A percentile compares a stretch with the other conserved stretches of the same genome.
These are phyloP conservation scores for Annulohypoxylon truncatum DNA, from an alignment of 2,329 filamentous ascomycete genomes.

Conservation along the genomic window DNA sequence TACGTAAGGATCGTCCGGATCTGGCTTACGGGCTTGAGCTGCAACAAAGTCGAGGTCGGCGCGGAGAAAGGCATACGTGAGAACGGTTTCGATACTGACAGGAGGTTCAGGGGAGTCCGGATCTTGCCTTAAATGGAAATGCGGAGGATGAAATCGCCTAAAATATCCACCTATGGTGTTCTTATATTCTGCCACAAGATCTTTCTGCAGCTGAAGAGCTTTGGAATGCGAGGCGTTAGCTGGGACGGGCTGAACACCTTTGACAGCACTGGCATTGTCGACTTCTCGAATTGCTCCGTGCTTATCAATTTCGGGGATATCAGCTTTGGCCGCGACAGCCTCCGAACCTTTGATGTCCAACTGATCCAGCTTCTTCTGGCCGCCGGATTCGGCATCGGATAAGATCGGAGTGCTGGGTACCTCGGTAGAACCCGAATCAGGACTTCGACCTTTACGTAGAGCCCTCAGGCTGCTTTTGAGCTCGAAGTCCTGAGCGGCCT, in stretches of 20 bases:
- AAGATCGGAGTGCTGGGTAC: slow-evolving; percentile 26
- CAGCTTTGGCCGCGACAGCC: slow-evolving; percentile 55
- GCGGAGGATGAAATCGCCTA: slow-evolving; percentile 84
- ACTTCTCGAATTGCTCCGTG: slow-evolving; percentile 52
- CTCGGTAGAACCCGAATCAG: slow-evolving; percentile 16
- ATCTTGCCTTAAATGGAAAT: slow-evolving; percentile 66
- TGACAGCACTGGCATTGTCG: slow-evolving; percentile 53
- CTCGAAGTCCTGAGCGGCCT: slow-evolving; percentile 80
- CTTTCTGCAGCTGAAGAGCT: slow-evolving; percentile 75
- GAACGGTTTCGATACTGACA: slow-evolving; percentile 77
- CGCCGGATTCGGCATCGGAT: slow-evolving; percentile 46
- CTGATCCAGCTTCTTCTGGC: slow-evolving; percentile 54
- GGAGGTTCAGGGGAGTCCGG: slow-evolving; percentile 53
- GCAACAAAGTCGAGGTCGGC: slow-evolving; percentile 95
- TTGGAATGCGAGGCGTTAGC: slow-evolving; percentile 65
- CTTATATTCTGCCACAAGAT: slow-evolving; percentile 81
- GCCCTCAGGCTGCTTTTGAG: slow-evolving; percentile 78
- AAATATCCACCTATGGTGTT: slow-evolving; percentile 94
- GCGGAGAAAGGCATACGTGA: slow-evolving; percentile 93
- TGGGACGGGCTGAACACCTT: slow-evolving; percentile 58
- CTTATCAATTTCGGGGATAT: slow-evolving; percentile 51
- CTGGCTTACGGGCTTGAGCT: slow-evolving; percentile 85
- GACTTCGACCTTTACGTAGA: slow-evolving; percentile 45
- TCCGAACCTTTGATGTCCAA: slow-evolving; percentile 63
- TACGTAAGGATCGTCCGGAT: slow-evolving; percentile 75